Percentiles rank a stretch among this genome's conserved stretches.
These are phyloP conservation scores for Limtongia smithiae DNA, from an alignment of 805 yeast genomes.

Conservation along the genomic window DNA sequence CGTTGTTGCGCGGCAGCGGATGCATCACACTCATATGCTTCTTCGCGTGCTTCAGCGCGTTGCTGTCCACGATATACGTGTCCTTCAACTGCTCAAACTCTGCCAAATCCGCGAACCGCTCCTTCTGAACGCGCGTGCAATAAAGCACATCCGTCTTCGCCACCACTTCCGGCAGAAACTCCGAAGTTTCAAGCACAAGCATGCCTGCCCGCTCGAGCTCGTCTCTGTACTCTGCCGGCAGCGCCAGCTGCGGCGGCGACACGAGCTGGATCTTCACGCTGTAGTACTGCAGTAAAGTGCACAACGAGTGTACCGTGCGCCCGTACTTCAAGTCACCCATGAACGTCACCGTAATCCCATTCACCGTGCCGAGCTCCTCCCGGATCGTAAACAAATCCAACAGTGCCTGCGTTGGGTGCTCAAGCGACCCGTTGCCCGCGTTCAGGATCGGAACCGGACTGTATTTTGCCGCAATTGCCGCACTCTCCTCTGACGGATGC, in stretches of 20 bases:
- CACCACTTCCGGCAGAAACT: slow-evolving; percentile 77
- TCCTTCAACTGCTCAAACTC: slow-evolving; percentile 89
- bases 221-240: slow-evolving; percentile 71
- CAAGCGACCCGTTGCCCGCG: slow-evolving; percentile 97
- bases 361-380: slow-evolving; percentile 97
- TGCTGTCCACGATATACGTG: slow-evolving; percentile 87
- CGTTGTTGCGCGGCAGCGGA: slow-evolving; percentile 96
- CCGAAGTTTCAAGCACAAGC: slow-evolving; percentile 69
- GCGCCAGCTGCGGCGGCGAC: slow-evolving; percentile 78
- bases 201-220: slow-evolving; percentile 64
- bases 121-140: slow-evolving; percentile 98
- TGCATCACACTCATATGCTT: slow-evolving; percentile 99
- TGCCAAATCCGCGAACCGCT: slow-evolving; percentile 73
- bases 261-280: slow-evolving; percentile 91
- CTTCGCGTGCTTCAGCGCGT: slow-evolving; percentile 84
- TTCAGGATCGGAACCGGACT: slow-evolving; percentile 96
- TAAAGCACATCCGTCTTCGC: slow-evolving; percentile 90
- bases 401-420: slow-evolving; percentile 98
- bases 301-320: slow-evolving; percentile 95
- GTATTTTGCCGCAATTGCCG: slow-evolving; percentile 90
- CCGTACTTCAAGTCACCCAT: slow-evolving; percentile 99
- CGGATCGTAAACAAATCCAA: slow-evolving; percentile 96
- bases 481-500: slow-evolving; percentile 91
- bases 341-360: slow-evolving; percentile 95
- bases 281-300: slow-evolving; percentile 84